Conservation (phyloP, 78 protist genomes). For the Fonticula alba region DNA sequence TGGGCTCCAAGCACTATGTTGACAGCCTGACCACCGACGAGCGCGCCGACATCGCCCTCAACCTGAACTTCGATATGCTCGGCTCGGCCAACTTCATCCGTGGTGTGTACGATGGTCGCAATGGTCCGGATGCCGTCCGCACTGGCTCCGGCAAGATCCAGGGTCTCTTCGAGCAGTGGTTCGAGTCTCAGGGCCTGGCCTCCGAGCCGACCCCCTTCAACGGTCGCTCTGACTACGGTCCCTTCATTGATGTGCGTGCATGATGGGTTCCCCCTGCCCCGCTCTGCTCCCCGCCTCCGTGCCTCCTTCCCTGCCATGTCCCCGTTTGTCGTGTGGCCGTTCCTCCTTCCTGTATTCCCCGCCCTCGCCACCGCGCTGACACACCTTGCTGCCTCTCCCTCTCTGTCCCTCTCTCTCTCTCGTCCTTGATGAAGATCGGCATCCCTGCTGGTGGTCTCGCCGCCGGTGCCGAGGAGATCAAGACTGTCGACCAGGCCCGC, state of each 20-base stretch:
- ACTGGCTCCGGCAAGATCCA: neutral
- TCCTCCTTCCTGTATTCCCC: neutral
- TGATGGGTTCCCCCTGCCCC: no score
- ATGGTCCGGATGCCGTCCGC: neutral
- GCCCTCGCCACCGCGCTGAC: neutral
- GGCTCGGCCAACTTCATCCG: conserved; percentile 2
- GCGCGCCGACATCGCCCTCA: neutral
- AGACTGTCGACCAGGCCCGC: neutral
- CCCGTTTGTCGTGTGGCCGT: no score
- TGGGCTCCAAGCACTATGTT: neutral
- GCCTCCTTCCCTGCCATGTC: no score
- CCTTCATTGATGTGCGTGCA: conserved; percentile 2
- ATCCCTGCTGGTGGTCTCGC: conserved; percentile 7
- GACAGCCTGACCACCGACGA: neutral
- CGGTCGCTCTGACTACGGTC: conserved; percentile 7
- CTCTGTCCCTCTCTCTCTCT: neutral
- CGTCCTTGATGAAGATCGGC: no score
- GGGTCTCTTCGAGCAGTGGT: neutral
- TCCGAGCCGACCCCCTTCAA: neutral
- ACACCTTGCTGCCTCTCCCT: neutral
- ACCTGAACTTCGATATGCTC: conserved; percentile 1
- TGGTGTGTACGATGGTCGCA: neutral
- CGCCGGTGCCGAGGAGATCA: conserved; percentile 3
- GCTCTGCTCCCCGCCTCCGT: no score
- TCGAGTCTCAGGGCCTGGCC: neutral